Base-by-base conservation (phyloP, 2,329 filamentous ascomycete genomes). In the Chrysoporthe deuterocubensis region DNA sequence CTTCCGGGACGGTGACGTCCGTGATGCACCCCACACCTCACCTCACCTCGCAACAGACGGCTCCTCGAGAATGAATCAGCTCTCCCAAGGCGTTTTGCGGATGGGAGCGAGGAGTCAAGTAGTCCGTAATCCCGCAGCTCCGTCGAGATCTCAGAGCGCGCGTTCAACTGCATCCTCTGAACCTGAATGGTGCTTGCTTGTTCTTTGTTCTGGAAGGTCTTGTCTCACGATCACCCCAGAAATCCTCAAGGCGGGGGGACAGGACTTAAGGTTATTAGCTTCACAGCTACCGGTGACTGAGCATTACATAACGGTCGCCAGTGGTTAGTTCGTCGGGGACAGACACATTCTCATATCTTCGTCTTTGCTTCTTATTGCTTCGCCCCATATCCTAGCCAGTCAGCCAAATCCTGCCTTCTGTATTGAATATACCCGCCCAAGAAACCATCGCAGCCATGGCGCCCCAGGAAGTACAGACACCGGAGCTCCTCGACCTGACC, bases 401-500 rank as follows among this genome's bases (percentile, higher is more conserved):
- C 3, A n/a, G 16, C 50, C 13, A 32, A 11, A 16, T 11, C 16
- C 50, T 34, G 26, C 50, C 32, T 26, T 54, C 18, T 14, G 26
- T 58, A 13, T 58, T 14, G 34, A 42, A 42, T 43, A 44, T 44
- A 16, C 7, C n/a, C 21, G 44, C 44, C 34, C 4, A 32, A 26
- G 44, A 50, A 11, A 42, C 3, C 18, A 43, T 46, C 50, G 50
- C 34, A 65, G 56, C 46, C 65, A 71, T 64, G 59, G 60, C 64
- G 5, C n/a, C 63, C 42, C 34, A 67, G 16, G 32, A 65, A 26
- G 63, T 62, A 44, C 68, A 72, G 58, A 70, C 69, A 11, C 75
- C 74, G 21, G 67, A 70, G 43, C 74, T 79, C 21, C 76, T 79
- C 62, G 88, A 94, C 78, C 83, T 94, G 46, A 93, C 89, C 1